Evolutionary conservation across 495 filamentous ascomycete genomes (phyloP).

Genomic region (Xylaria sp.): DNA sequence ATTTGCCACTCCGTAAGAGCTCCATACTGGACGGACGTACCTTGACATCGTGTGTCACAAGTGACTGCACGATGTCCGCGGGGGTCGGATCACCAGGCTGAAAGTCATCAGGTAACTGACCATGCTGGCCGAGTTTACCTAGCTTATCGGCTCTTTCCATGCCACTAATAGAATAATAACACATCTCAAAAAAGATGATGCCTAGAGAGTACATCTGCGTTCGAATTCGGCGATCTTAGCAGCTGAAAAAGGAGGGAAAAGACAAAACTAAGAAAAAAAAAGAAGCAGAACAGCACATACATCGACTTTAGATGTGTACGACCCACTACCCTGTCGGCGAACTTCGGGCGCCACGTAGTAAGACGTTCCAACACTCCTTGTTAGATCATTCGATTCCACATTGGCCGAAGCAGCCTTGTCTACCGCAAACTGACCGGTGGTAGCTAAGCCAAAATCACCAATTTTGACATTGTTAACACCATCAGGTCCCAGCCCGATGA

Average conservation of each 20-base stretch:
- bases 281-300: constrained; percentile 54
- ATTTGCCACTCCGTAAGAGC: constrained; percentile 82
- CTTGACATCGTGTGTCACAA: constrained; percentile 81
- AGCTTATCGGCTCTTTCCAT: constrained; percentile 90
- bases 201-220: constrained; percentile 91
- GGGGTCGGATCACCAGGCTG: constrained; percentile 73
- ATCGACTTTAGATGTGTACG: constrained; percentile 93
- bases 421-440: constrained; percentile 74
- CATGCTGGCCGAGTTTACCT: constrained; percentile 69
- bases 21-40: constrained; percentile 86
- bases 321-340: constrained; percentile 70
- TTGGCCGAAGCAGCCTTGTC: constrained; percentile 72
- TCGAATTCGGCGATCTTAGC: constrained; percentile 25
- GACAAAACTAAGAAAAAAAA: background rate
- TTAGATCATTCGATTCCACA: constrained; percentile 60
- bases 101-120: constrained; percentile 76
- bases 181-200: constrained; percentile 99
- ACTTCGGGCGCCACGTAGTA: constrained; percentile 96
- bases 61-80: constrained; percentile 75
- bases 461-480: constrained; percentile 88
- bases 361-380: constrained; percentile 90
- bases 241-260: background rate
- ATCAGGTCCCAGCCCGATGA: constrained; percentile 72
- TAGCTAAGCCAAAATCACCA: constrained; percentile 95
- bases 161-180: constrained; percentile 75